Evolutionary conservation across 2,329 filamentous ascomycete genomes (phyloP), one percentile per base, ranked within the genome.

Genomic region (Blastomyces gilchristii): DNA sequence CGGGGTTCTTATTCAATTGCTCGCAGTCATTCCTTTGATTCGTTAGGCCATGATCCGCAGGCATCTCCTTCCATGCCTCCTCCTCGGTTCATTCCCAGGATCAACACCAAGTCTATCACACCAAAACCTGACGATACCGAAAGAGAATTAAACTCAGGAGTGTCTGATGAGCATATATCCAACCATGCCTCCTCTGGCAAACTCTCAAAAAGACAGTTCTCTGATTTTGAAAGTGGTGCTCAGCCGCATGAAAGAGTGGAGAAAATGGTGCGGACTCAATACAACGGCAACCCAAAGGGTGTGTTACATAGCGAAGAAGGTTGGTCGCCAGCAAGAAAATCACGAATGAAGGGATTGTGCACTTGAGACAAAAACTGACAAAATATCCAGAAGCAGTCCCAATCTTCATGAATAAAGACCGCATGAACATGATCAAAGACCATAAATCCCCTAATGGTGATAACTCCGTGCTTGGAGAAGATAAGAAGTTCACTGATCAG

Each of bases 1-100:
- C 22, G 59, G 34, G 31, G 14, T 47, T 5, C 52, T 41, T 41
- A 25, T 53, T 22, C 41, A 45, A 12, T 45, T 16, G 9, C 16
- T 16, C 37, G 8, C 31, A 52, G 50, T 12, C 50, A 28, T 28
- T 18, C 39, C 11, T 53, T 57, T 50, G 59, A 63, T 39, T 12
- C 22, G 11, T 37, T 37, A n/a, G 22, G 39, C 12, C 31, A 49
- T 62, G n/a, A 62, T 34, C 25, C 25, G 1, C 12, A 37, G 22
- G 14, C 64, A 50, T 43, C 58, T 52, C 54, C 60, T 57, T 56
- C 39, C 37, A 60, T 57, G 61, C 41, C 58, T 34, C 56, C 53
- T 14, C 54, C 61, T 12, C 22, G 49, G 25, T 54, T 41, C 11
- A n/a, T 41, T 3, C 53, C 54, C n/a, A 61, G 39, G n/a, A 37